Evolutionary conservation across 805 yeast species (phyloP), one percentile per base, ranked within the genome.

Genomic region (Myxozyma neotropica): DNA sequence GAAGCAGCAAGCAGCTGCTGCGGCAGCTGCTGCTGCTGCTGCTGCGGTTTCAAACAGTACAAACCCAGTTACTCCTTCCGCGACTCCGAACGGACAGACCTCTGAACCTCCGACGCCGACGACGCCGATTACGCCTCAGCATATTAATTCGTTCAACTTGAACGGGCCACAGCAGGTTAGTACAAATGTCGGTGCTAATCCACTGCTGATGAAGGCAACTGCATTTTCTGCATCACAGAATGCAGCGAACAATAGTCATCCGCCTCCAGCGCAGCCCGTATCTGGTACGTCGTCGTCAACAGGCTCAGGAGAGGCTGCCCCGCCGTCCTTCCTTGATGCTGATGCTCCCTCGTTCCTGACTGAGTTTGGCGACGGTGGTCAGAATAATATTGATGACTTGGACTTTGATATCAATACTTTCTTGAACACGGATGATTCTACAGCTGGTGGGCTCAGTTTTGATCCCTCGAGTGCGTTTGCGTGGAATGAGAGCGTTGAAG

Each of bases 91-190:
- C 26, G 61, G 61, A 7, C 57, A 58, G 17, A 52, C 67, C 10
- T 60, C 66, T n/a, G 67, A 55, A 45, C 66, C 67, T 10, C 66
- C 64, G 15, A 65, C 67, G 15, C 68, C 67, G 19, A 64, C 67
- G 13, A 64, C 68, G 33, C 67, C 67, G 21, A 53, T 64, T 13
- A 64, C 67, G 1, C 67, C 68, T 2, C 68, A 65, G 44, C 69
- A 65, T 35, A 47, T 61, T 4, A 57, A 55, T 29, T 58, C 63
- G 17, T 61, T 61, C 54, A 36, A 55, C 35, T 35, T 39, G 21
- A 49, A 43, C 45, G 57, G 53, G 1, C 36, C 21, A 23, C 44
- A 17, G 19, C 44, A 29, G 8, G 43, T 39, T 27, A 17, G 33
- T n/a, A 27, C 50, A 12, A 35, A 21, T 24, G 31, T 27, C 5